phyloP scores from a whole-genome alignment of 1,284 basidiomycete species.

The Irpex sp. region DNA sequence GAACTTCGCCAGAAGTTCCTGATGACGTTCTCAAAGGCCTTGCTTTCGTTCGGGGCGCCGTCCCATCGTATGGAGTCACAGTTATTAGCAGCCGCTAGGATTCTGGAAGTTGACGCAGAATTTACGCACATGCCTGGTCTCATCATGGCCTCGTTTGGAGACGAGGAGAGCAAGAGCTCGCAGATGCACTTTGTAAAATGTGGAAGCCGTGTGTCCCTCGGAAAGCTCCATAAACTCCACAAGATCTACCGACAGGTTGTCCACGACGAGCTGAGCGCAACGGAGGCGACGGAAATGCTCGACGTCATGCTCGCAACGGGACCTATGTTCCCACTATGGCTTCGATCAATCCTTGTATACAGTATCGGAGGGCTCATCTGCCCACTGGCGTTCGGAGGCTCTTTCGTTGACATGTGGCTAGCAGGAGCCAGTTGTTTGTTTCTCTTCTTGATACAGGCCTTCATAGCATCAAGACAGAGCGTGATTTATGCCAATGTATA shows the following conservation, averaged over 20 bases:
- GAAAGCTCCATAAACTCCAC: conserved; percentile 75
- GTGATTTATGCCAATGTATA: conserved; percentile 84
- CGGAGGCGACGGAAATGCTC: conserved; percentile 54
- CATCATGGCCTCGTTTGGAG: conserved; percentile 81
- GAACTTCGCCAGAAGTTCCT: conserved; percentile 59
- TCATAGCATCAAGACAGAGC: conserved; percentile 62
- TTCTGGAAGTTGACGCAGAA: conserved; percentile 80
- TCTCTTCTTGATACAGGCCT: conserved; percentile 67
- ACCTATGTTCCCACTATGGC: conserved; percentile 55
- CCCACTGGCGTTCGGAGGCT: conserved; percentile 81
- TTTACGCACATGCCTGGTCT: conserved; percentile 79
- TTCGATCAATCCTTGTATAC: conserved; percentile 68
- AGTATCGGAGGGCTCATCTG: conserved; percentile 73
- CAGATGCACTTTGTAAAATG: conserved; percentile 84
- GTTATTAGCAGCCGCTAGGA: conserved; percentile 70
- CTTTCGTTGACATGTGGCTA: conserved; percentile 84
- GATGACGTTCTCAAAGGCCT: conserved; percentile 57
- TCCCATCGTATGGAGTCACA: conserved; percentile 73
- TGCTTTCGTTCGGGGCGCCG: conserved; percentile 68
- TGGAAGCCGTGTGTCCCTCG: conserved; percentile 67
- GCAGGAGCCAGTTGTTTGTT: conserved; percentile 65
- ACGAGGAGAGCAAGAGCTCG: conserved; percentile 71
- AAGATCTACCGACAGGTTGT: conserved; percentile 75
- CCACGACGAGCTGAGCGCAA: conserved; percentile 84
- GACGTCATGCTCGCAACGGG: conserved; percentile 45